Percentiles rank a stretch among this genome's conserved stretches.
Conservation (phyloP, 768 basidiomycete genomes). For the Heimioporus sp. region DNA sequence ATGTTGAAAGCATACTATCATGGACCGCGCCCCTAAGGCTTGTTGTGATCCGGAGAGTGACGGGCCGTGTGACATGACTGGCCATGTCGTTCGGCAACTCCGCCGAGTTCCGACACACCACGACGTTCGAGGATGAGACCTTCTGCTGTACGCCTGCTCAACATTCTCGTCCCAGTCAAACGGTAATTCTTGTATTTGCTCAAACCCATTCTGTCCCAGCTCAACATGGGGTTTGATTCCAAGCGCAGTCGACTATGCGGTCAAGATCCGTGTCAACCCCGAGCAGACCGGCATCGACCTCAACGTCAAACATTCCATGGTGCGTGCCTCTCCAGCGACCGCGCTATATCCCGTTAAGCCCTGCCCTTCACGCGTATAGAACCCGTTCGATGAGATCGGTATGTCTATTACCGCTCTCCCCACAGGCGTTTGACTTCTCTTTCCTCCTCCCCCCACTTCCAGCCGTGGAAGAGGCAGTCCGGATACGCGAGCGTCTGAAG, state of each 20-base stretch:
- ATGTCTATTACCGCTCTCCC: no score
- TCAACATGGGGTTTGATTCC: background rate
- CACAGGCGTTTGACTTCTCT: no score
- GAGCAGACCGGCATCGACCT: conserved; percentile 95
- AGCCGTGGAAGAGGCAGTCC: conserved; percentile 98
- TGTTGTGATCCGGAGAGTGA: no score
- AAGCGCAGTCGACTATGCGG: conserved; percentile 94
- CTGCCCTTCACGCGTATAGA: conserved; percentile 52
- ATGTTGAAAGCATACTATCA: no score
- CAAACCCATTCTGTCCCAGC: background rate
- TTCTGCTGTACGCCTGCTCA: conserved; percentile 66
- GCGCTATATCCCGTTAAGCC: background rate
- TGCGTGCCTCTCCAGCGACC: conserved; percentile 33
- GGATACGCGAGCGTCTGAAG: conserved; percentile 83
- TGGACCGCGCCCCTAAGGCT: no score
- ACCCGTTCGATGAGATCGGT: conserved; percentile 99
- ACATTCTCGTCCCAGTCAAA: conserved; percentile 94
- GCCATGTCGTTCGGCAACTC: background rate
- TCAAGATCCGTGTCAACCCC: conserved; percentile 96
- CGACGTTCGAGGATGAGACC: conserved; percentile 58
- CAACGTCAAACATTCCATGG: conserved; percentile 99
- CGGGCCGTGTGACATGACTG: no score
- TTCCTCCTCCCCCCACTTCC: conserved; percentile 42
- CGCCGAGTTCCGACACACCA: conserved; percentile 19
- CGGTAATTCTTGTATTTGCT: conserved; percentile 41